These are phyloP conservation scores for Chrysophaeum taylorii DNA, from an alignment of 352 stramenopile genomes.

Conservation along the genomic window DNA sequence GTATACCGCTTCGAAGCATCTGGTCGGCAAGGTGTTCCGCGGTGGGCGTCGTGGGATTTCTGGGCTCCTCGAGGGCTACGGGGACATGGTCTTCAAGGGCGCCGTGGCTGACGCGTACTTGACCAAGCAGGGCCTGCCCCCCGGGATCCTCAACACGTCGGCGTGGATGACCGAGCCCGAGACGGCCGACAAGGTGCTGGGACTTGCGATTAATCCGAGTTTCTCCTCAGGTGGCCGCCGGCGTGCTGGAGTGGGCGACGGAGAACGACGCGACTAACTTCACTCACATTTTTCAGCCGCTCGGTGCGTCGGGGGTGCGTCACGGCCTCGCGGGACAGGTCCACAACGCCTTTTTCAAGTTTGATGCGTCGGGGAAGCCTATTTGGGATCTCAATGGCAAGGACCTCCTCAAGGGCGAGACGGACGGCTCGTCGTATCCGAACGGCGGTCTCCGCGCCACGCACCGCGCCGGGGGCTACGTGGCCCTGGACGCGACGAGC, in stretches of 20 bases:
- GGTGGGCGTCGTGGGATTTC: neutral
- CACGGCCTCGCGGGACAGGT: conserved; percentile 61
- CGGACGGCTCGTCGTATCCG: conserved; percentile 68
- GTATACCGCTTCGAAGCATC: too few species aligned
- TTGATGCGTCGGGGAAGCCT: conserved; percentile 47
- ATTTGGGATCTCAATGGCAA: conserved; percentile 64
- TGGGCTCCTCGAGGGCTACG: conserved; percentile 38
- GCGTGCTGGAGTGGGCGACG: conserved; percentile 58
- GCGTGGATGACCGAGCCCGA: conserved; percentile 10
- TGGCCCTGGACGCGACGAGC: conserved; percentile 54
- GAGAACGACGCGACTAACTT: conserved; percentile 65
- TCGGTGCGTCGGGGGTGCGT: conserved; percentile 51
- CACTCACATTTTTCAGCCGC: conserved; percentile 71
- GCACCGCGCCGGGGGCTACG: conserved; percentile 59
- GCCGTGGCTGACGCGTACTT: conserved; percentile 55
- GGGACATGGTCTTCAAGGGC: conserved; percentile 55
- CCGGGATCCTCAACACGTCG: neutral
- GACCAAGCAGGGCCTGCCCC: conserved; percentile 34
- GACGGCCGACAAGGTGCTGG: conserved; percentile 29
- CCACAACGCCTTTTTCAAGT: conserved; percentile 67
- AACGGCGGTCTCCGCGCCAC: conserved; percentile 68
- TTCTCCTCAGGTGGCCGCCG: too few species aligned
- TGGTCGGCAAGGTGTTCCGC: too few species aligned
- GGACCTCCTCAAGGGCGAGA: conserved; percentile 59
- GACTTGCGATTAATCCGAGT: too few species aligned